Evolutionary conservation across 2,329 filamentous ascomycete genomes (phyloP).

Genomic region (Pseudogymnoascus sp.): DNA sequence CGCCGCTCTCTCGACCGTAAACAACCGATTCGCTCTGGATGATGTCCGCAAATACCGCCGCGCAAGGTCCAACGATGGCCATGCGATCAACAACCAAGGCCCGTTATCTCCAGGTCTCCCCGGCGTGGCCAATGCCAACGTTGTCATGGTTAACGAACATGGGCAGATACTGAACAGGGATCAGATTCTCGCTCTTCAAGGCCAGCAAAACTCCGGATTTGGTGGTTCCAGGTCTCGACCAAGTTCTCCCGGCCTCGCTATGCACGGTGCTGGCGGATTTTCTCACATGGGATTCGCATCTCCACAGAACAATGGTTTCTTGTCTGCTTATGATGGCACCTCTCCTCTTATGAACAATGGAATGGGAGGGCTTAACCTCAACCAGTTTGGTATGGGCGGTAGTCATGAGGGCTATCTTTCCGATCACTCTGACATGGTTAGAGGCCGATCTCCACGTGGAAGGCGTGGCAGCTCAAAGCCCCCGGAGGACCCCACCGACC

Average conservation of each 20-base stretch:
- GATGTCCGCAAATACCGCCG: constrained; percentile 95
- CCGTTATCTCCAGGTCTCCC: constrained; percentile 60
- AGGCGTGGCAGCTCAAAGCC: constrained; percentile 93
- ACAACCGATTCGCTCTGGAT: constrained; percentile 94
- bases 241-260: constrained; percentile 61
- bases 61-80: constrained; percentile 77
- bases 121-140: constrained; percentile 61
- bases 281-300: constrained; percentile 67
- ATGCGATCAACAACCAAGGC: constrained; percentile 47
- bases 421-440: constrained; percentile 83
- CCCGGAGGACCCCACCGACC: constrained; percentile 93
- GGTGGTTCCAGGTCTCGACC: constrained; percentile 84
- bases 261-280: constrained; percentile 56
- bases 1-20: constrained; percentile 91
- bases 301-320: constrained; percentile 88
- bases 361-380: constrained; percentile 62
- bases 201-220: constrained; percentile 64
- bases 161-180: constrained; percentile 81
- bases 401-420: constrained; percentile 77
- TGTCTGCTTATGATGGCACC: constrained; percentile 74
- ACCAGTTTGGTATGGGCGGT: constrained; percentile 59
- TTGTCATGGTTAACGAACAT: constrained; percentile 91
- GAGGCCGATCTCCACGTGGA: constrained; percentile 85
- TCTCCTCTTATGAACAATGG: constrained; percentile 64
- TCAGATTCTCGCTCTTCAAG: constrained; percentile 74